A percentile compares a stretch with the other conserved stretches of the same genome.
These are phyloP conservation scores for Globisporangium emineosum DNA, from an alignment of 352 stramenopile species.

Conservation along the genomic window DNA sequence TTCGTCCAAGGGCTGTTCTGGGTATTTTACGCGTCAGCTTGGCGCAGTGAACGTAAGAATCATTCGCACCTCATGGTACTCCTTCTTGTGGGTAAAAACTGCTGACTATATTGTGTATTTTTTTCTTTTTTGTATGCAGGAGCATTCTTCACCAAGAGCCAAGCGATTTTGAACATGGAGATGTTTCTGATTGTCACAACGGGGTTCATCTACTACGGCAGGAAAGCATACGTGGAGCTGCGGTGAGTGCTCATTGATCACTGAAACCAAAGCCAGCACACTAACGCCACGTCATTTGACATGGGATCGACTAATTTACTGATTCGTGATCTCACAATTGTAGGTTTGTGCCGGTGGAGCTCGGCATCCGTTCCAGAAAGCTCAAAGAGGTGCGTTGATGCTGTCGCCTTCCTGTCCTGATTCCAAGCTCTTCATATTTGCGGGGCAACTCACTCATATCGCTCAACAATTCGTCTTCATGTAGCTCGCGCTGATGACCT, in stretches of 20 bases:
- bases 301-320: neutral
- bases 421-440: neutral
- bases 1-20: slow-evolving; percentile 66
- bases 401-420: neutral
- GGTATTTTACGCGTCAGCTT: slow-evolving; percentile 76
- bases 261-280: too few species aligned
- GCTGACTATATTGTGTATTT: neutral
- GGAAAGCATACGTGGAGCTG: slow-evolving; percentile 80
- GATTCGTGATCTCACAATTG: neutral
- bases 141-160: slow-evolving; percentile 76
- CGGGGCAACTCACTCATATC: too few species aligned
- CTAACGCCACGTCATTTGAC: neutral
- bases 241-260: slow-evolving; percentile 37
- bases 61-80: neutral
- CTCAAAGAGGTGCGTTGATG: slow-evolving; percentile 54
- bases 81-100: neutral
- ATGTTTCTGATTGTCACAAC: slow-evolving; percentile 74
- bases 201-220: slow-evolving; percentile 73
- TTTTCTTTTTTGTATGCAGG: slow-evolving; percentile 23
- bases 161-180: slow-evolving; percentile 82
- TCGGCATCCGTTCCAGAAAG: slow-evolving; percentile 79
- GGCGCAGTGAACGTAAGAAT: slow-evolving; percentile 60
- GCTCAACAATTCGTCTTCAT: too few species aligned
- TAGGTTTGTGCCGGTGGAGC: slow-evolving; percentile 79
- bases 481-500: slow-evolving; percentile 73